These are phyloP conservation scores for Zymoseptoria ardabiliae DNA, from an alignment of 2,329 filamentous ascomycete genomes.

Conservation along the genomic window DNA sequence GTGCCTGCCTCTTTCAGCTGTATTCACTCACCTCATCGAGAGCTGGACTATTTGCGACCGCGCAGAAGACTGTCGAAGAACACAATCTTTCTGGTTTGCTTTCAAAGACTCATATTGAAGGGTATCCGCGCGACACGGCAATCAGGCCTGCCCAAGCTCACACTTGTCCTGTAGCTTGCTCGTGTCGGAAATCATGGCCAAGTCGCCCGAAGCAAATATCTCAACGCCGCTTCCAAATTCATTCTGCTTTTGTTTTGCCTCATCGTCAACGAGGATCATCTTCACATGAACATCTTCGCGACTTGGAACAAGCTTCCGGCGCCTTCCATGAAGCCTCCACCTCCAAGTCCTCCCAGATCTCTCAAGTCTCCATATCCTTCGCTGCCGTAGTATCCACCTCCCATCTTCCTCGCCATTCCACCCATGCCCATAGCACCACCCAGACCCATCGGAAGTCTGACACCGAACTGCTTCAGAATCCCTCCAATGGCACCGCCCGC, in stretches of 20 bases:
- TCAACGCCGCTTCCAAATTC: not conserved
- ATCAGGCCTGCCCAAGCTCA: not conserved
- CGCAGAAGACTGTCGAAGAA: not conserved
- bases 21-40: not conserved
- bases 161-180: slow-evolving; percentile 5
- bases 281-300: slow-evolving; percentile 47
- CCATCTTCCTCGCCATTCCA: slow-evolving; percentile 21
- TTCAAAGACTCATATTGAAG: not conserved
- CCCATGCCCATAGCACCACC: slow-evolving; percentile 13
- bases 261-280: not conserved
- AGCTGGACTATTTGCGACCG: not conserved
- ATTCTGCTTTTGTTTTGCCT: not conserved
- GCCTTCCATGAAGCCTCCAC: slow-evolving; percentile 37
- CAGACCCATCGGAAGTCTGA: slow-evolving; percentile 59
- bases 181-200: not conserved
- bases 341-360: slow-evolving; percentile 25
- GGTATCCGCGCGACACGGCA: not conserved
- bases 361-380: slow-evolving; percentile 35
- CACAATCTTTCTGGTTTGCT: not conserved
- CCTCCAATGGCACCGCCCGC: slow-evolving; percentile 69
- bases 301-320: slow-evolving; percentile 44
- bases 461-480: slow-evolving; percentile 69
- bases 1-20: not conserved
- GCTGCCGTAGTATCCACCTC: slow-evolving; percentile 40
- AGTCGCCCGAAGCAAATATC: not conserved